These are phyloP conservation scores for Cercospora nicotianae DNA, from an alignment of 2,329 filamentous ascomycete species.

Conservation along the genomic window DNA sequence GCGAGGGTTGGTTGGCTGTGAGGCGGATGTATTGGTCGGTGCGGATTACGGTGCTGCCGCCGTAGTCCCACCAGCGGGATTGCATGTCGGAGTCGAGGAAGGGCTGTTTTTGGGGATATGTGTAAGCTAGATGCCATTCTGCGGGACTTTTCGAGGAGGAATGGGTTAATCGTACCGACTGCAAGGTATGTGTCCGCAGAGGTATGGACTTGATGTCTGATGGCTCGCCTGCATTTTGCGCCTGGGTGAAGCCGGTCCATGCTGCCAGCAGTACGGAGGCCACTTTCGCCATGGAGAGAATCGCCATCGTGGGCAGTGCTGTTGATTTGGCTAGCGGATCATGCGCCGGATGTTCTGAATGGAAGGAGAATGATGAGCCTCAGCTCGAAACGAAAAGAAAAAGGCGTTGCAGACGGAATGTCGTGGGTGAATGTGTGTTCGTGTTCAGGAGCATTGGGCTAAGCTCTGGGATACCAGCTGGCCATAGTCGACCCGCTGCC, in stretches of 20 bases:
- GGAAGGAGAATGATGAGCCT: neutral
- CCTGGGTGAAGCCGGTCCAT: conserved; percentile 31
- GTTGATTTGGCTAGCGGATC: neutral
- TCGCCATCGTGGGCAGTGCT: conserved; percentile 23
- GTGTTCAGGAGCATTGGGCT: conserved; percentile 7
- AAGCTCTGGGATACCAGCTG: neutral
- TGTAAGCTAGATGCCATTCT: neutral
- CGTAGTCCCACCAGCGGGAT: conserved; percentile 98
- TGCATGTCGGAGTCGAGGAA: conserved; percentile 98
- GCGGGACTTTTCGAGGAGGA: neutral
- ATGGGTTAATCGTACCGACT: conserved; percentile 26
- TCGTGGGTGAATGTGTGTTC: neutral
- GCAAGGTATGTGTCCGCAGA: conserved; percentile 40
- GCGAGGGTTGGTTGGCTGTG: conserved; percentile 84
- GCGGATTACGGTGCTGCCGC: conserved; percentile 85
- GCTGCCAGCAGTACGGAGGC: conserved; percentile 37
- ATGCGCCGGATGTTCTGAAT: conserved; percentile 15
- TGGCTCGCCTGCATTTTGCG: conserved; percentile 28
- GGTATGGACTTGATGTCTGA: conserved; percentile 40
- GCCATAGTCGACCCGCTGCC: neutral
- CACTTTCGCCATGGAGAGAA: conserved; percentile 22
- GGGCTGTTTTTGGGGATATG: conserved; percentile 57
- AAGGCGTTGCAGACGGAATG: neutral
- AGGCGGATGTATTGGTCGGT: conserved; percentile 83
- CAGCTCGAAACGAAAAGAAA: conserved; percentile 9